Evolutionary conservation across 2,329 filamentous ascomycete species (phyloP).

Genomic region (Pseudogymnoascus sp.): DNA sequence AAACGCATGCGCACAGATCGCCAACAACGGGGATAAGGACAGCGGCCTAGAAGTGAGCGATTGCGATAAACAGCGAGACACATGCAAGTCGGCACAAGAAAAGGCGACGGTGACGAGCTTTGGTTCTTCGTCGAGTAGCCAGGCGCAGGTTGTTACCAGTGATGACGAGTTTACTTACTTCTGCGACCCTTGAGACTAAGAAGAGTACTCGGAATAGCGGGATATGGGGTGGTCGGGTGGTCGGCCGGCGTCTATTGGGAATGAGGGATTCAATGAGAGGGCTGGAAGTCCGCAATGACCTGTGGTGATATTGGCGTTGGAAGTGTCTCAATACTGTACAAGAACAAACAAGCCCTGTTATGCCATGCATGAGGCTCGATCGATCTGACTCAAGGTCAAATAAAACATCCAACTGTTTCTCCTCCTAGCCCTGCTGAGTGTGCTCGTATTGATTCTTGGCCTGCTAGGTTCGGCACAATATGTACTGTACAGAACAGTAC

Average conservation of each 20-base stretch:
- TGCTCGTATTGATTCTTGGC: conserved; percentile 1
- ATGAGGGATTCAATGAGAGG: background rate
- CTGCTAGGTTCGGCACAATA: background rate
- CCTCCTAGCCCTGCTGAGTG: background rate
- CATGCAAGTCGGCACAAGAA: conserved; percentile 32
- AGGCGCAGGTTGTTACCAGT: conserved; percentile 30
- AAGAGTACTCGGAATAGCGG: background rate
- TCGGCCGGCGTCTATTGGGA: background rate
- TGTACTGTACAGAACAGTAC: background rate
- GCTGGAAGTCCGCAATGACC: background rate
- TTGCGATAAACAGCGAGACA: conserved; percentile 39
- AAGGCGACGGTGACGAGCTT: conserved; percentile 29
- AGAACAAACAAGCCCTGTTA: background rate
- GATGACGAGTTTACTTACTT: conserved; percentile 39
- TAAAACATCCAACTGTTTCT: background rate
- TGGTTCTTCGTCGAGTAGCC: background rate
- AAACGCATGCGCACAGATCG: conserved; percentile 37
- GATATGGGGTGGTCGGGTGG: background rate
- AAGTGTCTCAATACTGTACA: background rate
- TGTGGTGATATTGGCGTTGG: background rate
- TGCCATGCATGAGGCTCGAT: background rate
- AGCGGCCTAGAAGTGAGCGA: conserved; percentile 21
- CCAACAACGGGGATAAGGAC: conserved; percentile 32
- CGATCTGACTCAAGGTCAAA: conserved; percentile 4
- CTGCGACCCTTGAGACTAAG: conserved; percentile 30